phyloP scores from a whole-genome alignment of 73 alveolate species.

The Stentor coeruleus region DNA sequence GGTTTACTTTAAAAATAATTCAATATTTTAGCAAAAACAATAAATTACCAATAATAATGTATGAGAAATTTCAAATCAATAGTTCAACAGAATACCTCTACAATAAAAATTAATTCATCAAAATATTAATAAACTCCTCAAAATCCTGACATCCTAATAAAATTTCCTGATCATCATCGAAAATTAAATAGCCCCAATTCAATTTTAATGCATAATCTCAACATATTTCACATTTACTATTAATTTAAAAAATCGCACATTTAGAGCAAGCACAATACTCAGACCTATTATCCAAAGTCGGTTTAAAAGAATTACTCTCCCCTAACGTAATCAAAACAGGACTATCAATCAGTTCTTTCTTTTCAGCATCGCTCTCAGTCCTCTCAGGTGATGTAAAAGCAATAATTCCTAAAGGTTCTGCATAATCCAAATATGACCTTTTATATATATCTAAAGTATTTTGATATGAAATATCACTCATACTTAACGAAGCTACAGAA shows the following conservation, averaged over 20 bases:
- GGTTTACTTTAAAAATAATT: no score
- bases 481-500: neutral
- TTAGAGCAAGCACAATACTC: neutral
- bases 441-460: neutral
- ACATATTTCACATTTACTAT: no score
- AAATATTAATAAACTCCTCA: no score
- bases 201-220: no score
- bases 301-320: neutral
- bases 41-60: no score
- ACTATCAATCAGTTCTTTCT: neutral
- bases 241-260: neutral
- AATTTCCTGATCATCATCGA: no score
- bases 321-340: neutral
- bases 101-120: no score
- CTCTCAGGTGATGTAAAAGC: neutral
- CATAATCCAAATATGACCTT: neutral
- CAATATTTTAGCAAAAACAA: no score
- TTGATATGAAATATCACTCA: slow-evolving; percentile 10
- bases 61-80: no score
- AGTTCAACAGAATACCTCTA: no score
- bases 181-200: no score
- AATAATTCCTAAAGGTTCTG: neutral
- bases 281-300: neutral
- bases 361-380: neutral
- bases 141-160: no score